Percentiles rank a stretch among this genome's conserved stretches.
Conservation (phyloP, 2,329 filamentous ascomycete species). For the Fusarium sacchari region DNA sequence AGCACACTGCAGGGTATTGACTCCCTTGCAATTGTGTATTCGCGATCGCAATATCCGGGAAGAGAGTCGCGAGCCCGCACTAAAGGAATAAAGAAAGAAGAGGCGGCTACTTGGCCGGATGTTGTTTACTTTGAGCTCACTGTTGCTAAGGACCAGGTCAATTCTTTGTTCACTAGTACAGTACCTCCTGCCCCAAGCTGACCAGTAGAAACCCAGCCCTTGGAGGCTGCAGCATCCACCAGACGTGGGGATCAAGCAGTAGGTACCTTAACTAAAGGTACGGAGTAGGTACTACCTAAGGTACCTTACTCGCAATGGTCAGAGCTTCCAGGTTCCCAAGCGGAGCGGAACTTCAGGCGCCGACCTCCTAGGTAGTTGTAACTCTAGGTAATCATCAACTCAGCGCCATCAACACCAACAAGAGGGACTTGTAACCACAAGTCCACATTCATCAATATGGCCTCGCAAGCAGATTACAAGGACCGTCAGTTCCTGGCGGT, state of each 20-base stretch:
- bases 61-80: background rate
- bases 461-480: constrained; percentile 70
- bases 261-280: too few relatives aligned
- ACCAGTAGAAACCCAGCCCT: constrained; percentile 16
- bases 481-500: constrained; percentile 97
- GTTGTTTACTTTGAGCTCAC: constrained; percentile 43
- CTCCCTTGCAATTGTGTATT: background rate
- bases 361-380: constrained; percentile 13
- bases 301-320: constrained; percentile 29
- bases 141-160: constrained; percentile 33
- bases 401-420: constrained; percentile 23
- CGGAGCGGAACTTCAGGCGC: constrained; percentile 43
- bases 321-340: constrained; percentile 38
- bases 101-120: constrained; percentile 7
- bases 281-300: background rate
- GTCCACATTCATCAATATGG: constrained; percentile 49
- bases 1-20: background rate
- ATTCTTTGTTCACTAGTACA: constrained; percentile 33
- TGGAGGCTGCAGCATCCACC: constrained; percentile 16
- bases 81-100: constrained; percentile 8
- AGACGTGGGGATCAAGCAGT: constrained; percentile 28
- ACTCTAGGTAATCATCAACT: constrained; percentile 23
- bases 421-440: constrained; percentile 24
- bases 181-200: constrained; percentile 33
- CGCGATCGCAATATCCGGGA: background rate